phyloP scores from a whole-genome alignment of 257 asterid species.

The Solanum acaule region DNA sequence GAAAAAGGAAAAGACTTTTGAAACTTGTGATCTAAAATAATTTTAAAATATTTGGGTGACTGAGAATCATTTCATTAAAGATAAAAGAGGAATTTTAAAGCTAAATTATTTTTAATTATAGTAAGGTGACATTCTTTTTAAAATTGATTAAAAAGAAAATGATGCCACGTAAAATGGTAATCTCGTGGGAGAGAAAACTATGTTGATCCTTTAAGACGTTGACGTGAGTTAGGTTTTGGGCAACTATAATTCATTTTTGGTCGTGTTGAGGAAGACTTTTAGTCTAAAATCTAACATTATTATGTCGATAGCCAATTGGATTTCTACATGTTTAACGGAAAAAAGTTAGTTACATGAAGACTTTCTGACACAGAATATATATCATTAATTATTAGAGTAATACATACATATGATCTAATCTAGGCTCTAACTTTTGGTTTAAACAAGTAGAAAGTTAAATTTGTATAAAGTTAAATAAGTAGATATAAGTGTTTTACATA shows the following conservation, averaged over 20 bases:
- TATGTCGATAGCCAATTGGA: background rate
- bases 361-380: background rate
- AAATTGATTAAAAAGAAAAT: no score
- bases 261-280: background rate
- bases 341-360: background rate
- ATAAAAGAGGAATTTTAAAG: no score
- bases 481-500: fast-evolving
- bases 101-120: no score
- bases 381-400: background rate
- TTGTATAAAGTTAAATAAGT: no score
- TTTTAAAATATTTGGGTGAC: background rate
- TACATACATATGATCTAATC: background rate
- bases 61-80: no score
- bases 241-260: background rate
- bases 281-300: background rate
- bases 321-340: background rate
- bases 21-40: background rate
- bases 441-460: fast-evolving
- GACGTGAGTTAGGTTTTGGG: background rate
- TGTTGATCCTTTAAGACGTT: background rate
- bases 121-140: fast-evolving
- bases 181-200: background rate
- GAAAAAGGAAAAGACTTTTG: no score
- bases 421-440: no score
- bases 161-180: no score